These are phyloP conservation scores for Kitagawia praeruptora DNA, from an alignment of 129 eudicot species.

Conservation along the genomic window DNA sequence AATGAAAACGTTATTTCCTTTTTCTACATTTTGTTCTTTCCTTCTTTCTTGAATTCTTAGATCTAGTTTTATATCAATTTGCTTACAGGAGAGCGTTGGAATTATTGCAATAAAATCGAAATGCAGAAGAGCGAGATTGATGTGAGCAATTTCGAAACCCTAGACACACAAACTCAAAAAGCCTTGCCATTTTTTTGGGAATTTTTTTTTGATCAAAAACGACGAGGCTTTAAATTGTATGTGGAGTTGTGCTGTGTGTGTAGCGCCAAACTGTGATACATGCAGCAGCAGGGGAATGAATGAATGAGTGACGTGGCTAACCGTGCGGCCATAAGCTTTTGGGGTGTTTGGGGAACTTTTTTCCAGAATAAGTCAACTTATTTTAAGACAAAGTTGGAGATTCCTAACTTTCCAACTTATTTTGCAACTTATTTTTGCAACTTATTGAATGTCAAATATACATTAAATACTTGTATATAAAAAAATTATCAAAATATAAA, in stretches of 20 bases:
- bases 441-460: too few species aligned
- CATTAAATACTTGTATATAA: too few species aligned
- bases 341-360: too few species aligned
- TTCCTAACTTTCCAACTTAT: too few species aligned
- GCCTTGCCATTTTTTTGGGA: conserved; percentile 15
- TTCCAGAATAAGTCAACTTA: too few species aligned
- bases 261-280: conserved; percentile 23
- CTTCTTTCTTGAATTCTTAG: too few species aligned
- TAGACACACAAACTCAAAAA: conserved; percentile 21
- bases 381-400: too few species aligned
- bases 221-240: background rate
- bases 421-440: too few species aligned
- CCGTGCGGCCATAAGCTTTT: conserved; percentile 28
- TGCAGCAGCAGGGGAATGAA: background rate
- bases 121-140: conserved; percentile 18
- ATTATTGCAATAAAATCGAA: conserved; percentile 29
- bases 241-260: background rate
- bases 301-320: conserved; percentile 39
- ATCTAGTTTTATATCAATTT: too few species aligned
- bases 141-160: conserved; percentile 13
- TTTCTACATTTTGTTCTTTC: too few species aligned
- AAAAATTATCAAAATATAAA: too few species aligned
- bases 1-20: too few species aligned
- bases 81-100: conserved; percentile 10
- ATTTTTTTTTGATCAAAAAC: conserved; percentile 13